These are phyloP conservation scores for Themeda triandra DNA, from an alignment of 176 grass and related monocot species.

Conservation along the genomic window DNA sequence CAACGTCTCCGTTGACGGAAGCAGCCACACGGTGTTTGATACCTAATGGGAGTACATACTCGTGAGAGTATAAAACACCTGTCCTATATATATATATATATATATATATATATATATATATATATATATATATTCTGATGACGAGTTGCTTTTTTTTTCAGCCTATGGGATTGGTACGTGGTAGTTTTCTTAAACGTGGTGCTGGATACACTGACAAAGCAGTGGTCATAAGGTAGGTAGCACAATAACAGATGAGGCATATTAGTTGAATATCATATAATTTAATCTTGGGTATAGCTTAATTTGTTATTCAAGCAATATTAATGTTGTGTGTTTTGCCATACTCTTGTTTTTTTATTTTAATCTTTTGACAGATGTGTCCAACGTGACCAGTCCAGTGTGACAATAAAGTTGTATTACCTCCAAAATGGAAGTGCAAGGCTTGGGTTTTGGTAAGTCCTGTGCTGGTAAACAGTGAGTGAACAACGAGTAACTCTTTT, in stretches of 20 bases:
- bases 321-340: neutral
- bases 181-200: conserved; percentile 62
- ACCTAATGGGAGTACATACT: no score
- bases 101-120: no score
- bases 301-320: neutral
- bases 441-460: conserved; percentile 93
- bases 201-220: conserved; percentile 93
- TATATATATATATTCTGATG: conserved; percentile 6
- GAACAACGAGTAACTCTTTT: neutral
- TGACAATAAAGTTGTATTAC: conserved; percentile 90
- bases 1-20: no score
- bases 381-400: conserved; percentile 72
- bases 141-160: conserved; percentile 40
- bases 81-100: no score
- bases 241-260: neutral
- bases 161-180: conserved; percentile 76
- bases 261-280: neutral
- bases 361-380: conserved; percentile 72
- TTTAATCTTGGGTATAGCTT: neutral
- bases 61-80: no score
- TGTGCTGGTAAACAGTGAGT: conserved; percentile 6
- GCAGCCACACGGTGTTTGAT: no score
- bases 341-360: conserved; percentile 15
- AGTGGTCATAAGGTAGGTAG: conserved; percentile 86
- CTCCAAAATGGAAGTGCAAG: conserved; percentile 97